Percentiles rank a stretch among this genome's conserved stretches.
Evolutionary conservation across 108 stramenopile genomes (phyloP).

Genomic region (Nitzschia putrida): DNA sequence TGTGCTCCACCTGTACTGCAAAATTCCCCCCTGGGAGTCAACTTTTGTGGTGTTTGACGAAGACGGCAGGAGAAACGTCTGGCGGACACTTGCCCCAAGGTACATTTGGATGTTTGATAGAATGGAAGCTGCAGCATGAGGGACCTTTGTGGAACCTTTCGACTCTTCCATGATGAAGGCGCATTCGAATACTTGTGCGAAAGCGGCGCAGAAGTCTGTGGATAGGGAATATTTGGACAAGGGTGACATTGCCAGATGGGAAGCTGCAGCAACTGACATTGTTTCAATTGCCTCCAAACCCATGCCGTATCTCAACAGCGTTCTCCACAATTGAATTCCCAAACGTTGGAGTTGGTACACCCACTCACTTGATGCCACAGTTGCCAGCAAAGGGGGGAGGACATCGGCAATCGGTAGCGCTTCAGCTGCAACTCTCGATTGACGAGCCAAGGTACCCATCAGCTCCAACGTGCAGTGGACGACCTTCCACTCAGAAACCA

Average conservation of each 20-base stretch:
- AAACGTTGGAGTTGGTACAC: conserved; percentile 53
- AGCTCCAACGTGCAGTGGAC: conserved; percentile 56
- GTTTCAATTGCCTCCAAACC: conserved; percentile 51
- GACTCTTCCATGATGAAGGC: conserved; percentile 9
- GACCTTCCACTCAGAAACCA: neutral
- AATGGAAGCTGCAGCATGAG: conserved; percentile 1
- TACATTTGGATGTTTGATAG: conserved; percentile 4
- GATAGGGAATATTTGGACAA: conserved; percentile 38
- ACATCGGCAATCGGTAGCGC: conserved; percentile 29
- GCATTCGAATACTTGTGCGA: conserved; percentile 42
- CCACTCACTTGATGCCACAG: conserved; percentile 20
- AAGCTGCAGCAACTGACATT: conserved; percentile 51
- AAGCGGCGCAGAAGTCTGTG: conserved; percentile 56
- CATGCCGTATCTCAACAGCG: conserved; percentile 72
- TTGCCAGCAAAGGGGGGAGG: conserved; percentile 37
- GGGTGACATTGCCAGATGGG: conserved; percentile 36
- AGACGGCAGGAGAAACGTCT: neutral
- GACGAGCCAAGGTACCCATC: conserved; percentile 65
- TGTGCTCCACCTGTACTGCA: conserved; percentile 13
- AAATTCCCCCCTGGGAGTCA: neutral
- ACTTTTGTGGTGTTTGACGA: neutral
- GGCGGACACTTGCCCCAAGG: conserved; percentile 8
- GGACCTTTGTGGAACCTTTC: neutral
- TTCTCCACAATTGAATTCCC: conserved; percentile 70
- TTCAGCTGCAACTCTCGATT: conserved; percentile 74